Evolutionary conservation across 2,329 filamentous ascomycete genomes (phyloP), one percentile per base, ranked within the genome.

Genomic region (Polychaeton citri): DNA sequence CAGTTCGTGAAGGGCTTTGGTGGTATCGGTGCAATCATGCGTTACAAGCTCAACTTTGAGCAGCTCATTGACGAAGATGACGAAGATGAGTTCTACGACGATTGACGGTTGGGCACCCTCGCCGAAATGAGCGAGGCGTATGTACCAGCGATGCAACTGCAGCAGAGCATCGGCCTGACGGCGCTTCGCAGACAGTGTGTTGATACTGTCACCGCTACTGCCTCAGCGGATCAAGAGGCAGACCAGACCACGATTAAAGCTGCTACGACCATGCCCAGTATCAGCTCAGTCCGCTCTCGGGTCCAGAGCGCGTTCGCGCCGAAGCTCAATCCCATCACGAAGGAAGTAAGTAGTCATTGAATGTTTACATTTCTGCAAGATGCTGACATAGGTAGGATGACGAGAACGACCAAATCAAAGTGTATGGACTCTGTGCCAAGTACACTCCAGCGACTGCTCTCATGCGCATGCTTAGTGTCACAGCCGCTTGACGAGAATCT

Each of bases 41-140:
- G 90, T 52, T 98, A 98, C 78, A 95, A 95, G 72, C 85, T 98
- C 72, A 98, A 98, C 72, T 98, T 98, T 68, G 92, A 98, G 68
- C 92, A 98, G 65, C 74, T 98, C 63, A 81, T 81, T 63, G 90
- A 96, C 61, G 72, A 81, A 56, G 77, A 81, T 56, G 87, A 93
- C 61, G 63, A 67, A 48, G 66, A 69, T 49, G 88, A 96, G 61
- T 88, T 88, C 65, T 95, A 93, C 70, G 79, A 82, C 62, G 75
- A 92, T 90, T 88, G 82, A 88, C 81, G 79, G 73, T 75, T 77
- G 76, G 76, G 83, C 70, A 71, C 42, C 47, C 53, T 57, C 52
- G 50, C 50, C 44, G 36, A 48, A 64, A 61, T 67, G 61, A 72
- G 78, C 84, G 87, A 93, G 87, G 86, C 80, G 76, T 69, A 69